phyloP scores from a whole-genome alignment of 306 rosid genomes.

The Malus asiatica region DNA sequence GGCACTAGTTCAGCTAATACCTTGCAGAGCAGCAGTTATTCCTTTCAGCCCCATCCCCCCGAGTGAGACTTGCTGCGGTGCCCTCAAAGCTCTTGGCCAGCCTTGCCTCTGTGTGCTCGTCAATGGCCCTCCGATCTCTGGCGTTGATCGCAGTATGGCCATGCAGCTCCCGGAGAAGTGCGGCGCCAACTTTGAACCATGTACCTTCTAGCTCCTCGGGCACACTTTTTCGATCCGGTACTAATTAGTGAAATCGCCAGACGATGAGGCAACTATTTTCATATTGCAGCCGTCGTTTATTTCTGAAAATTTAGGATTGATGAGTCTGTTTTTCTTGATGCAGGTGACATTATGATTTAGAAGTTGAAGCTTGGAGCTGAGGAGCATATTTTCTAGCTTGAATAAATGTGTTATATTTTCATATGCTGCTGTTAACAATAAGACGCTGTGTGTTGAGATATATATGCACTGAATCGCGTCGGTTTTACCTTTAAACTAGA shows the following conservation, averaged over 20 bases:
- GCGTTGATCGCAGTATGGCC: slow-evolving; percentile 80
- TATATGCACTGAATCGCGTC: neutral
- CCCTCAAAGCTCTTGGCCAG: slow-evolving; percentile 65
- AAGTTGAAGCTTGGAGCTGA: slow-evolving; percentile 3
- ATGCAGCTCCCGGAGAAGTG: slow-evolving; percentile 73
- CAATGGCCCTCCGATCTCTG: slow-evolving; percentile 75
- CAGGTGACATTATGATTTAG: slow-evolving; percentile 55
- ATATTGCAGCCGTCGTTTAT: neutral
- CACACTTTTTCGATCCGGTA: neutral
- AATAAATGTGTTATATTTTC: slow-evolving; percentile 20
- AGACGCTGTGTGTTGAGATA: neutral
- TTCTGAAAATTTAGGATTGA: neutral
- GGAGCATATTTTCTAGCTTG: neutral
- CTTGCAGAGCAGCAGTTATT: slow-evolving; percentile 73
- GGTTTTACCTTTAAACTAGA: slow-evolving; percentile 1
- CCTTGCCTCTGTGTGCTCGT: slow-evolving; percentile 71
- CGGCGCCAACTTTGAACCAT: slow-evolving; percentile 62
- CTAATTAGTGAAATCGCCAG: neutral
- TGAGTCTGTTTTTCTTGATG: slow-evolving; percentile 5
- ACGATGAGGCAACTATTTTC: no score
- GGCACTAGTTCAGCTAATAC: slow-evolving; percentile 74
- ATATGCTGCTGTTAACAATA: slow-evolving; percentile 12
- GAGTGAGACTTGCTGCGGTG: slow-evolving; percentile 57
- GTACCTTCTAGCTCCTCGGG: slow-evolving; percentile 23
- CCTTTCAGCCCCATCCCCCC: slow-evolving; percentile 76